Evolutionary conservation across 2,329 filamentous ascomycete species (phyloP).

Genomic region (Colletotrichum caudatum): DNA sequence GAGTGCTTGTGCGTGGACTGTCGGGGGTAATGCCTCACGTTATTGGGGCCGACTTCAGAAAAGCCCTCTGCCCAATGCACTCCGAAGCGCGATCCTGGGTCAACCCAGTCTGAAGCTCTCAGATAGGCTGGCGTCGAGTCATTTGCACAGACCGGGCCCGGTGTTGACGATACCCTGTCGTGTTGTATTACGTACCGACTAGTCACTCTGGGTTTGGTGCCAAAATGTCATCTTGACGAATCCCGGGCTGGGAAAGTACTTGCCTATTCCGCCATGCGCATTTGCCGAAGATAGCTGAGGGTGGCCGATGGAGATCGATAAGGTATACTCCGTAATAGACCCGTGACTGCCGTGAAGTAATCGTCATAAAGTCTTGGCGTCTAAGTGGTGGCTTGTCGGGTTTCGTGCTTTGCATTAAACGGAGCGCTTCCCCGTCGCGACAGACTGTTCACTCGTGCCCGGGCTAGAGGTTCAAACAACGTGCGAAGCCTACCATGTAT

Average conservation of each 20-base stretch:
- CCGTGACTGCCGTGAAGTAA: conserved; percentile 2
- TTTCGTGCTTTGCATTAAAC: background rate
- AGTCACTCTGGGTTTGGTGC: background rate
- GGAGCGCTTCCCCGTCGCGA: background rate
- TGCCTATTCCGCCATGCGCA: conserved; percentile 8
- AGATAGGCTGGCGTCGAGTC: conserved; percentile 37
- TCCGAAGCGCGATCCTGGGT: conserved; percentile 29
- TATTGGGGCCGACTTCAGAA: conserved; percentile 17
- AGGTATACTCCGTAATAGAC: background rate
- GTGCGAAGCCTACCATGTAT: background rate
- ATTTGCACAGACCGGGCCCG: conserved; percentile 30
- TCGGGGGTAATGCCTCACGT: conserved; percentile 6
- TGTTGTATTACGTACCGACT: conserved; percentile 21
- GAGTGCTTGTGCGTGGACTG: conserved; percentile 17
- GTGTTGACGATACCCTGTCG: conserved; percentile 11
- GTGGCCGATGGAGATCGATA: conserved; percentile 3
- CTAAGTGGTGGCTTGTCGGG: background rate
- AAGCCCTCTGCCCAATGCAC: conserved; percentile 5
- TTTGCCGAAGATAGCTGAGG: conserved; percentile 9
- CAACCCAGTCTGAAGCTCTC: conserved; percentile 27
- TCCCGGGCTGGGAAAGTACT: background rate
- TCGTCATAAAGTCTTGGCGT: background rate
- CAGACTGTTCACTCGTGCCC: background rate
- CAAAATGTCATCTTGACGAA: conserved; percentile 2
- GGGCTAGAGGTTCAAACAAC: background rate